Base-by-base conservation (phyloP, 2,329 filamentous ascomycete genomes). In the Botryotinia calthae region DNA sequence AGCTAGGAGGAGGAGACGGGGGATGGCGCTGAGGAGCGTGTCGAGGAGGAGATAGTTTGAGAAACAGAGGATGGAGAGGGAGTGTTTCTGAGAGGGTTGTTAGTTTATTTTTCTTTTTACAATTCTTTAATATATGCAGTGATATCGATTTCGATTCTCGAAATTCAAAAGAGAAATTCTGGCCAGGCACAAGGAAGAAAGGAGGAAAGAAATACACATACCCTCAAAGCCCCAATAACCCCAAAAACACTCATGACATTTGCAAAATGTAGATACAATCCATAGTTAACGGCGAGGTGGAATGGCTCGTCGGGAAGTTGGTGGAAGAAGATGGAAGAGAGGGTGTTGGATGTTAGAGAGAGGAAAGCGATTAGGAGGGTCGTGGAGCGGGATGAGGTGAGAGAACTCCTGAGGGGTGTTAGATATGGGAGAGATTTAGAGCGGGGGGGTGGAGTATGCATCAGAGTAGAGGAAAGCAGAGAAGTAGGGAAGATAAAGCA, bases 171-270 rank as follows among this genome's bases (percentile, higher is more conserved):
- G 48, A 16, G 48, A 3, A n/a, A n/a, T 16, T n/a, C 25, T 16
- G 79, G 72, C 80, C 72, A 31, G 77, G 73, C 68, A 80, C 73
- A 31, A 73, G 76, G 46, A 78, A 74, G 4, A 76, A 75, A 72
- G 34, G 62, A n/a, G 59, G 28, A 37, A 31, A 54, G 10, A 44
- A 9, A 78, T 20, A 40, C 40, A 54, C 81, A 74, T 81, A 85
- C 84, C 77, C 80, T 80, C n/a, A 84, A 59, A 46, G 82, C 83
- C 62, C 84, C 84, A n/a, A 84, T 70, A 40, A 85, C 73, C 8
- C 84, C 84, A 63, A 84, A 77, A 16, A 82, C 75, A 74, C 82
- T 83, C 61, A 83, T 77, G 14, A 82, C 74, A 72, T 81, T 81
- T 28, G 83, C 82, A 48, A 84, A 78, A 73, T 82, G 78, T 34